Percentiles rank a stretch among this genome's conserved stretches.
Conservation (phyloP, 23 red algal species). For the Cyanidioschyzon merolae region DNA sequence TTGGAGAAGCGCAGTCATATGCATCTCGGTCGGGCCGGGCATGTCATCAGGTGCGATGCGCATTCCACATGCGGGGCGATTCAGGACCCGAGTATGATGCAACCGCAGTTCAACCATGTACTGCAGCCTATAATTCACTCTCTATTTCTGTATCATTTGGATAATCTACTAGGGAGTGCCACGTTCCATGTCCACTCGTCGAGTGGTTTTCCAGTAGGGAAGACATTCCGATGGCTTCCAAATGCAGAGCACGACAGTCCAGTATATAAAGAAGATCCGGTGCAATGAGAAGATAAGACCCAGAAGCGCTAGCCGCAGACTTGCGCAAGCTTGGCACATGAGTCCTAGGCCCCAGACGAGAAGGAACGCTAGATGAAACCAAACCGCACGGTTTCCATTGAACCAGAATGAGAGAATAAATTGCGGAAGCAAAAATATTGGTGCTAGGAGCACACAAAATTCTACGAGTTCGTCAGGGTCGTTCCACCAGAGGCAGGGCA, state of each 20-base stretch:
- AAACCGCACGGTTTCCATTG: not conserved
- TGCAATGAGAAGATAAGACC: not conserved
- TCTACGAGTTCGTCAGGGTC: not conserved
- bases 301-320: not conserved
- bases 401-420: not conserved
- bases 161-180: too few relatives aligned
- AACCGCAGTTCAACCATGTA: too few relatives aligned
- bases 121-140: too few relatives aligned
- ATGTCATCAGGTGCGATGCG: too few relatives aligned
- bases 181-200: not conserved
- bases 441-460: not conserved
- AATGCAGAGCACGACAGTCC: not conserved
- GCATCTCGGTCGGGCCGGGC: too few relatives aligned
- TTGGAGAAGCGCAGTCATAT: too few relatives aligned
- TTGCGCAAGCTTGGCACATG: not conserved
- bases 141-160: too few relatives aligned
- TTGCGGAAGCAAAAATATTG: not conserved
- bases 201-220: not conserved
- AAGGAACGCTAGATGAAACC: not conserved
- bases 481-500: not conserved
- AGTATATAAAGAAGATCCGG: not conserved
- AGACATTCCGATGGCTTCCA: not conserved
- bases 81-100: too few relatives aligned
- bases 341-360: not conserved
- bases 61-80: too few relatives aligned